Base-by-base conservation (phyloP, 305 asterid species). In the Andrographis paniculata region DNA sequence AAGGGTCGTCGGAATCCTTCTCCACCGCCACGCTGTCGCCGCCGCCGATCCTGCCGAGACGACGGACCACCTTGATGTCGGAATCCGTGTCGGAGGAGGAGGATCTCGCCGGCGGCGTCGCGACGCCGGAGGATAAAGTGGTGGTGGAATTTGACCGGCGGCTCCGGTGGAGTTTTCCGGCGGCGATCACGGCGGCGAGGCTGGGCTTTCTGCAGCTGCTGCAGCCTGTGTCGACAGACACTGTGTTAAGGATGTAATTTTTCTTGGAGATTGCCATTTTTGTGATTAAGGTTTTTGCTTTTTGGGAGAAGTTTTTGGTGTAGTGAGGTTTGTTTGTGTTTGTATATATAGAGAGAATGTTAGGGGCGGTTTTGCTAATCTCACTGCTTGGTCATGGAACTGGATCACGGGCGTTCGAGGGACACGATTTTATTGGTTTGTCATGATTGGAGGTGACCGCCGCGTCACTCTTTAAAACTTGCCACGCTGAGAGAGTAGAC, bases 1-100 rank as follows among this genome's bases (percentile, higher is more conserved):
- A 86, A 0, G 92, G 94, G 56, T 87, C 95, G 49, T 80, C 85
- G 48, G 96, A 83, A 0, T 83, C 87, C 22, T 83, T 80, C 74
- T 83, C 93, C 56, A 82, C 94, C 18, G 93, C 94, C 47, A 82
- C 75, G 48, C 93, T 83, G 54, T 61, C 72, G 4, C 87, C 82
- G 15, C 77, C 82, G 36, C 93, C 95, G 47, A 80, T 83, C 2
- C 95, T 93, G n/a, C 59, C 77, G 80, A 8, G 82, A 88, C 0
- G 89, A 81, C 40, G 73, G 18, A 54, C 62, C 61, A 82, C 77
- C 66, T 56, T 69, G 54, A 68, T 48, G 37, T 78, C 87, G 5
- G 84, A 55, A 2, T 65, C 75, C 0, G 65, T 20, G 42, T 70
- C 78, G 46, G 78, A 61, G 49, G 65, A 68, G 66, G 13, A 55